Conservation (phyloP, 73 alveolate genomes). For the Paramecium sexaurelia region DNA sequence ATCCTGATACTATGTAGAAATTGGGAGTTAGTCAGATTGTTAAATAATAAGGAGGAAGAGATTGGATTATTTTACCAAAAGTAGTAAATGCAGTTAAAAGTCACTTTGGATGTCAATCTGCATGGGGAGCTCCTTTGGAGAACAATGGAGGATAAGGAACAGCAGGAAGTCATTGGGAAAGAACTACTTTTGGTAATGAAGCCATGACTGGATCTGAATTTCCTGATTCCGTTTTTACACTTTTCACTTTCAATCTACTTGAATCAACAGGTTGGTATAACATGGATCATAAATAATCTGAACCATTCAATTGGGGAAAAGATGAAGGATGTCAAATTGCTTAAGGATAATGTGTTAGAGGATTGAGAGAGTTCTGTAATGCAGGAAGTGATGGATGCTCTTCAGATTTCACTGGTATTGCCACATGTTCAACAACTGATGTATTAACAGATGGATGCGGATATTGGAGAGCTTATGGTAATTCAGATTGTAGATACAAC, state of each 20-base stretch:
- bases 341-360: neutral
- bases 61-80: neutral
- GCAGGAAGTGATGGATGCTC: constrained; percentile 40
- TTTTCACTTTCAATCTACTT: constrained; percentile 28
- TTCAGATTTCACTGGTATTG: constrained; percentile 51
- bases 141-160: constrained; percentile 64
- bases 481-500: constrained; percentile 28
- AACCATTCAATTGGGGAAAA: constrained; percentile 62
- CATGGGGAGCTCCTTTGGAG: constrained; percentile 63
- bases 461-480: constrained; percentile 34
- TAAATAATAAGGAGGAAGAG: neutral
- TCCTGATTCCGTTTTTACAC: constrained; percentile 52
- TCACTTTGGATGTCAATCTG: constrained; percentile 26
- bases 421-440: constrained; percentile 23
- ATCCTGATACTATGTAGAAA: neutral
- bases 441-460: constrained; percentile 28
- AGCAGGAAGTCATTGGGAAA: constrained; percentile 70
- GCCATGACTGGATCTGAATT: constrained; percentile 62
- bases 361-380: neutral
- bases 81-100: neutral
- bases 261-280: constrained; percentile 64
- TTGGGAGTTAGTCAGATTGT: neutral
- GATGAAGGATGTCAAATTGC: constrained; percentile 51
- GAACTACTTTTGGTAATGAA: constrained; percentile 62
- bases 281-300: neutral